Percentiles rank a stretch among this genome's conserved stretches.
These are phyloP conservation scores for Zymoseptoria crescenta DNA, from an alignment of 2,329 filamentous ascomycete genomes.

Conservation along the genomic window DNA sequence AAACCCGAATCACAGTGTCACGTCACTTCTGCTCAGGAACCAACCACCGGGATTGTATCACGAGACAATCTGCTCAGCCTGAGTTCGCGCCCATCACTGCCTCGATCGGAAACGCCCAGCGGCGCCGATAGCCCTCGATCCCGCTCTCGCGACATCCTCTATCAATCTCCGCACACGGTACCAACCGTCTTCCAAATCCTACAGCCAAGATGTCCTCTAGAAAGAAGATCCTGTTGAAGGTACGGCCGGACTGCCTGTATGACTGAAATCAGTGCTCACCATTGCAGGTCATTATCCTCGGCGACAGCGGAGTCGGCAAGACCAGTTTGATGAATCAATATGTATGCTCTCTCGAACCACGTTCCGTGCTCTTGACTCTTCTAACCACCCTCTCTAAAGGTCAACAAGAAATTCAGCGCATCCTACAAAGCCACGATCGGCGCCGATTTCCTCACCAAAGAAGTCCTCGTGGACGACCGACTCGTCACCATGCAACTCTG, in stretches of 20 bases:
- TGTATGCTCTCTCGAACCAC: conserved; percentile 51
- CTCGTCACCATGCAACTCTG: conserved; percentile 99
- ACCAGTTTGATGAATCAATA: conserved; percentile 99
- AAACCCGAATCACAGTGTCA: background rate
- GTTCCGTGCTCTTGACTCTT: background rate
- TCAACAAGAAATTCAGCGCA: conserved; percentile 99
- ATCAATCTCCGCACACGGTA: background rate
- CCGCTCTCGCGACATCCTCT: background rate
- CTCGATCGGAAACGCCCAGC: background rate
- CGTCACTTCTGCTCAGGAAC: background rate
- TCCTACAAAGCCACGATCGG: conserved; percentile 99
- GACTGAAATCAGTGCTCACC: conserved; percentile 6
- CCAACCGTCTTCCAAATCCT: background rate
- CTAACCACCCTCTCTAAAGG: conserved; percentile 45
- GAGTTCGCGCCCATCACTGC: background rate
- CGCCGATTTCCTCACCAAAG: conserved; percentile 95
- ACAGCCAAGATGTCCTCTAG: conserved; percentile 28
- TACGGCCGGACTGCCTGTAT: conserved; percentile 14
- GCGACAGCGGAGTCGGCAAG: conserved; percentile 97
- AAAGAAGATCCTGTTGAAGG: conserved; percentile 35
- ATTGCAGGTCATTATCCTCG: conserved; percentile 88
- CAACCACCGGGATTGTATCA: background rate
- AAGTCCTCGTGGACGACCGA: conserved; percentile 93
- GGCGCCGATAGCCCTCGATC: background rate
- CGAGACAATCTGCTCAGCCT: background rate